Evolutionary conservation across 306 rosid species (phyloP).

Genomic region (Gastrolobium bilobum): DNA sequence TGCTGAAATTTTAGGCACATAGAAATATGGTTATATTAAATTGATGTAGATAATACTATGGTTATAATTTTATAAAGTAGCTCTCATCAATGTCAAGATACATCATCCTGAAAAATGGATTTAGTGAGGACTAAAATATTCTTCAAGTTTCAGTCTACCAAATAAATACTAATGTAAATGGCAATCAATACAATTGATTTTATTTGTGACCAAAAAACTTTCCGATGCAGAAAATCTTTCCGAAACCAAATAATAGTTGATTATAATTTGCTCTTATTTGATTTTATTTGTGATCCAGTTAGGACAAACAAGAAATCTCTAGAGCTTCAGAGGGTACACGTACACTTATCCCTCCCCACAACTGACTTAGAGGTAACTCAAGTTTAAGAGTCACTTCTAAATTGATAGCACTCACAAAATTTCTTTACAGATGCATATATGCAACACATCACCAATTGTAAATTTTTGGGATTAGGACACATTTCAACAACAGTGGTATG

Average conservation of each 20-base stretch:
- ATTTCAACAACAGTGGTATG: constrained; percentile 22
- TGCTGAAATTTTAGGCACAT: constrained; percentile 58
- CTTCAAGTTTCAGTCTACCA: constrained; percentile 4
- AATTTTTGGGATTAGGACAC: constrained; percentile 2
- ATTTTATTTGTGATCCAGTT: neutral
- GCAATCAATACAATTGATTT: constrained; percentile 28
- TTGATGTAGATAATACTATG: neutral
- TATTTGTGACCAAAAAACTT: constrained; percentile 29
- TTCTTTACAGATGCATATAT: constrained; percentile 31
- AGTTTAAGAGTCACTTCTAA: constrained; percentile 39
- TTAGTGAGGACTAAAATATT: neutral
- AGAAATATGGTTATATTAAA: too few species aligned
- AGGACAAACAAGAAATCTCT: constrained; percentile 22
- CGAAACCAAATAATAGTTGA: constrained; percentile 19
- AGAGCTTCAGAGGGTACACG: constrained; percentile 24
- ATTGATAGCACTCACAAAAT: constrained; percentile 10
- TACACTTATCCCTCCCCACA: constrained; percentile 31
- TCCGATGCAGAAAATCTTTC: constrained; percentile 31
- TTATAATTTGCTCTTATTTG: constrained; percentile 18
- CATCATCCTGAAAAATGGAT: constrained; percentile 20
- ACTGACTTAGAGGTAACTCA: neutral
- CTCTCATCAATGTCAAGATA: constrained; percentile 39
- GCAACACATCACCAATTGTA: neutral
- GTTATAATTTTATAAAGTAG: constrained; percentile 39
- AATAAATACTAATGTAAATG: constrained; percentile 18